Percentiles rank a stretch among this genome's conserved stretches.
Conservation (phyloP, 768 basidiomycete species). For the Saitozyma sp. region DNA sequence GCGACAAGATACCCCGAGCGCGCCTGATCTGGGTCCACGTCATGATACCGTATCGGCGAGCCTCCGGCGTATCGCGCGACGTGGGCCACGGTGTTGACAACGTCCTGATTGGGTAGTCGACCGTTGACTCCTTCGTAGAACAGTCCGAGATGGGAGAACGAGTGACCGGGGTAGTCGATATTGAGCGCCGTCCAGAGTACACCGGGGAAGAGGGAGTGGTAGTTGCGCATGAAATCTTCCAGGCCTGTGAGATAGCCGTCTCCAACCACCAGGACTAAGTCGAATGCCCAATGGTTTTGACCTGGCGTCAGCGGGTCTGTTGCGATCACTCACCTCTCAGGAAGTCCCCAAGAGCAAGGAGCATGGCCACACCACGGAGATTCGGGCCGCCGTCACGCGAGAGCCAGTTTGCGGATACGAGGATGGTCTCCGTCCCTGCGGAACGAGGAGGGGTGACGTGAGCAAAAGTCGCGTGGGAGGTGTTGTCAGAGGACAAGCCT, state of each 20-base stretch:
- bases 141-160: slow-evolving; percentile 91
- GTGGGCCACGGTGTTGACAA: slow-evolving; percentile 75
- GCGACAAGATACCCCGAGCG: slow-evolving; percentile 50
- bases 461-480: slow-evolving; percentile 72
- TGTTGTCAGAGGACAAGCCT: slow-evolving; percentile 70
- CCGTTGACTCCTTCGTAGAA: slow-evolving; percentile 96
- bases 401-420: slow-evolving; percentile 87
- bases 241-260: slow-evolving; percentile 88
- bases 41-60: neutral
- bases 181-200: slow-evolving; percentile 94
- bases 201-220: slow-evolving; percentile 74
- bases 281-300: slow-evolving; percentile 80
- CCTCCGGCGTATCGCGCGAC: slow-evolving; percentile 71
- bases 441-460: slow-evolving; percentile 78
- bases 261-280: slow-evolving; percentile 82
- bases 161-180: slow-evolving; percentile 95
- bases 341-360: slow-evolving; percentile 79
- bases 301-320: slow-evolving; percentile 17
- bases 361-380: slow-evolving; percentile 78
- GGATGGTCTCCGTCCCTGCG: slow-evolving; percentile 89
- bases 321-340: slow-evolving; percentile 64
- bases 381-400: slow-evolving; percentile 64
- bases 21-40: neutral
- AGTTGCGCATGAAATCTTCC: slow-evolving; percentile 85
- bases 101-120: slow-evolving; percentile 91